Evolutionary conservation across 164 flowering plant species (phyloP).

Genomic region (Nelumbo lutea): DNA sequence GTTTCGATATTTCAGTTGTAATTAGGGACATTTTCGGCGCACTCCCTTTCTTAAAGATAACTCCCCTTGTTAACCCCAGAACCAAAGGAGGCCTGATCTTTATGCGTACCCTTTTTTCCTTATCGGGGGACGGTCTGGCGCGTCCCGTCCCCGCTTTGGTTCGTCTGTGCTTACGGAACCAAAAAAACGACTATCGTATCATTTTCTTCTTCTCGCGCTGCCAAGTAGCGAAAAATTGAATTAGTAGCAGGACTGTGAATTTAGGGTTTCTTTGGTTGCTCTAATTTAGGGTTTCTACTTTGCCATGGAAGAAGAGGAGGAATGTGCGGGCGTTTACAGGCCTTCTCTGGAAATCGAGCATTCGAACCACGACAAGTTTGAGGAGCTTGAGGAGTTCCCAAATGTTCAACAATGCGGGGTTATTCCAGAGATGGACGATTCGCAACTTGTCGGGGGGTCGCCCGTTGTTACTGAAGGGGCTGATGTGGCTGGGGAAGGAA

Average conservation of each 20-base stretch:
- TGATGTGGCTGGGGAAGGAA: neutral
- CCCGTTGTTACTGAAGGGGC: constrained; percentile 8
- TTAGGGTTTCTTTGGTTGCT: neutral
- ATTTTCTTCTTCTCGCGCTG: neutral
- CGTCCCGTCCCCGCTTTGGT: neutral
- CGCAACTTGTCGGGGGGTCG: constrained; percentile 30
- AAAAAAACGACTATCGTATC: neutral
- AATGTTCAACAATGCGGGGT: constrained; percentile 16
- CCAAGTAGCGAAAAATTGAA: neutral
- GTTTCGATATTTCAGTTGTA: too few species aligned
- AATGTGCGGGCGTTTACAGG: neutral
- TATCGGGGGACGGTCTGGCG: neutral
- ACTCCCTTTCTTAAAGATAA: too few species aligned
- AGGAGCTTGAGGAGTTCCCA: constrained; percentile 7
- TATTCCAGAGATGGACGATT: constrained; percentile 26
- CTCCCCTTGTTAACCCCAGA: too few species aligned
- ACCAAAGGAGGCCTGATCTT: neutral
- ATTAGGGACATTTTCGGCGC: too few species aligned
- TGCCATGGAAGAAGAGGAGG: constrained; percentile 18
- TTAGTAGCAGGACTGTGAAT: neutral
- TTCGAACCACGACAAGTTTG: neutral
- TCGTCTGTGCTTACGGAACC: neutral
- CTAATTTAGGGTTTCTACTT: neutral
- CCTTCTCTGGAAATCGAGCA: constrained; percentile 3
- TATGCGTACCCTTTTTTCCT: neutral